phyloP scores from a whole-genome alignment of 352 stramenopile genomes.

The Globisporangium barbulae region DNA sequence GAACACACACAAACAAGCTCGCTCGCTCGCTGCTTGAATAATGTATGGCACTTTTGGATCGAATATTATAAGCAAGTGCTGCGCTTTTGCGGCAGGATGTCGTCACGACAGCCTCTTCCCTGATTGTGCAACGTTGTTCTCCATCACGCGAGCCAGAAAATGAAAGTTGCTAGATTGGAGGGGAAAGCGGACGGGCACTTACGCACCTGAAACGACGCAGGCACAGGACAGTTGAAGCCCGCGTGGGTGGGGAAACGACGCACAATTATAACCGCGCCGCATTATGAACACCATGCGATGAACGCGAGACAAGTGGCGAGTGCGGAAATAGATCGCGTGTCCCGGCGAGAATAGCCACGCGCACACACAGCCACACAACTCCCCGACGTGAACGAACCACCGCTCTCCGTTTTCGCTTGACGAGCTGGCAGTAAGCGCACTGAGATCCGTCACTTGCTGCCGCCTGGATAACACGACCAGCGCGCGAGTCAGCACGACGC shows the following conservation, averaged over 20 bases:
- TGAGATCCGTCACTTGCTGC: neutral
- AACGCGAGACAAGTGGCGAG: neutral
- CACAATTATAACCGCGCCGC: neutral
- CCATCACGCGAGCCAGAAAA: neutral
- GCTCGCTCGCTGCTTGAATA: neutral
- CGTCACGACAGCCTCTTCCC: neutral
- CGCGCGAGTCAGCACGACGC: neutral
- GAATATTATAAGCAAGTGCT: neutral
- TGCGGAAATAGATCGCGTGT: neutral
- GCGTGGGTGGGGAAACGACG: neutral
- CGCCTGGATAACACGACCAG: neutral
- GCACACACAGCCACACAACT: neutral
- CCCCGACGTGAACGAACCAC: neutral
- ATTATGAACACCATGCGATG: neutral
- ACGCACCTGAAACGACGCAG: neutral
- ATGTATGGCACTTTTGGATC: neutral
- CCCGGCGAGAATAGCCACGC: neutral
- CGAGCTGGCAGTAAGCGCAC: neutral
- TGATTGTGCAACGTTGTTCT: neutral
- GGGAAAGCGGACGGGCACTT: neutral
- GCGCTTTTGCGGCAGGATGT: neutral
- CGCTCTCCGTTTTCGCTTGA: neutral
- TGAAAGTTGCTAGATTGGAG: neutral
- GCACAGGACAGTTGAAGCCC: neutral
- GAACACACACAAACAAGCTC: conserved; percentile 1